These are phyloP conservation scores for Starmerella cellae DNA, from an alignment of 805 yeast species.

Conservation along the genomic window DNA sequence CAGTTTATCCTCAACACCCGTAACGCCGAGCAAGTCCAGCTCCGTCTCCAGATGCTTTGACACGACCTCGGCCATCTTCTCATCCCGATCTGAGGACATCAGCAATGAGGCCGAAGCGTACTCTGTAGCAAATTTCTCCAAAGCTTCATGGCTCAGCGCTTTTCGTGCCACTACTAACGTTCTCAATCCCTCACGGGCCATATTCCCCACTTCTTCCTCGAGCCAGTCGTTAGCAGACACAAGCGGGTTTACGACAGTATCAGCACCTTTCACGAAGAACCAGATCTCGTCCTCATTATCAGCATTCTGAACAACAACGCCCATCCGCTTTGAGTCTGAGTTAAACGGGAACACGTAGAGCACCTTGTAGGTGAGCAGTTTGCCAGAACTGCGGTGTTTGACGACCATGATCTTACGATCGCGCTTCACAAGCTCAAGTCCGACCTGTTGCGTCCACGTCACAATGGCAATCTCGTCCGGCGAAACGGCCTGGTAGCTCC, in stretches of 20 bases:
- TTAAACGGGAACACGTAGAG: constrained; percentile 84
- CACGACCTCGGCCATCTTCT: constrained; percentile 54
- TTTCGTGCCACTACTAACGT: constrained; percentile 90
- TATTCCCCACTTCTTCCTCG: constrained; percentile 91
- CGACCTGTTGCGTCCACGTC: constrained; percentile 75
- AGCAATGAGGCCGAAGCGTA: constrained; percentile 63
- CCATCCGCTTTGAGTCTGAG: constrained; percentile 95
- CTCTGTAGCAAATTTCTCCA: constrained; percentile 48
- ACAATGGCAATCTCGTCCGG: constrained; percentile 98
- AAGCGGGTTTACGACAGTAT: constrained; percentile 75
- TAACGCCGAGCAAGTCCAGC: constrained; percentile 74
- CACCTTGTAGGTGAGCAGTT: constrained; percentile 44
- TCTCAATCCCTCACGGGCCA: constrained; percentile 97
- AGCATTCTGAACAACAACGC: constrained; percentile 60
- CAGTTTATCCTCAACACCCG: constrained; percentile 94
- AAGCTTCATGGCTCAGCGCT: constrained; percentile 40
- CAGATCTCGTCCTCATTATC: constrained; percentile 46
- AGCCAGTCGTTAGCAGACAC: constrained; percentile 88
- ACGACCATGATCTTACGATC: constrained; percentile 67
- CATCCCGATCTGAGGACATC: constrained; percentile 63
- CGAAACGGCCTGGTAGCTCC: constrained; percentile 88
- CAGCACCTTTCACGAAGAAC: constrained; percentile 94
- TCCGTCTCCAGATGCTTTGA: constrained; percentile 62
- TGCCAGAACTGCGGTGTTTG: constrained; percentile 45
- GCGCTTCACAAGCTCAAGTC: constrained; percentile 64